These are phyloP conservation scores for Aureobasidium musti DNA, from an alignment of 2,329 filamentous ascomycete genomes.

Conservation along the genomic window DNA sequence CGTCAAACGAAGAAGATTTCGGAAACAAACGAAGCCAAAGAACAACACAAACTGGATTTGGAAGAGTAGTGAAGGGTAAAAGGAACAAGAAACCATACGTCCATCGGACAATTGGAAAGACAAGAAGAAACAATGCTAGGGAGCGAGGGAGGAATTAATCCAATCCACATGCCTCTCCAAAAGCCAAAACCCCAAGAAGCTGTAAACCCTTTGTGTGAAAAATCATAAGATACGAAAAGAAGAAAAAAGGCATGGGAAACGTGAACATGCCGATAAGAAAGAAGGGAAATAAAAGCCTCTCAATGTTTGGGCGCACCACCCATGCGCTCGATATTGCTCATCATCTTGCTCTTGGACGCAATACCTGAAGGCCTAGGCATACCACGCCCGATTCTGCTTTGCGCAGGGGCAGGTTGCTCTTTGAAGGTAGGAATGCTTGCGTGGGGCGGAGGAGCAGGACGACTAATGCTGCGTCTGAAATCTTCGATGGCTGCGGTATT, in stretches of 20 bases:
- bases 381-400: constrained; percentile 52
- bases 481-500: constrained; percentile 48
- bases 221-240: background rate
- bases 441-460: constrained; percentile 45
- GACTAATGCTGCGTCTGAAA: constrained; percentile 58
- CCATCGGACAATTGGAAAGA: too few species aligned
- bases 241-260: background rate
- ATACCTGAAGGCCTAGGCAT: constrained; percentile 39
- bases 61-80: too few species aligned
- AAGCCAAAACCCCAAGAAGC: background rate
- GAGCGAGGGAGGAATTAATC: too few species aligned
- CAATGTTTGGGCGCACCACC: constrained; percentile 46
- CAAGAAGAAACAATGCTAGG: too few species aligned
- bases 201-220: background rate
- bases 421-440: constrained; percentile 52
- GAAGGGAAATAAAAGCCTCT: background rate
- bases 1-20: too few species aligned
- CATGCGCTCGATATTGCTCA: constrained; percentile 88
- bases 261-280: background rate
- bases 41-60: too few species aligned
- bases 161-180: background rate
- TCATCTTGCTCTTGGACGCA: constrained; percentile 66
- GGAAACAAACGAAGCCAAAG: too few species aligned
- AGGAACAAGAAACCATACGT: too few species aligned
- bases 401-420: constrained; percentile 58